These are phyloP conservation scores for Drosera capensis DNA, from an alignment of 148 eudicot species.

Conservation along the genomic window DNA sequence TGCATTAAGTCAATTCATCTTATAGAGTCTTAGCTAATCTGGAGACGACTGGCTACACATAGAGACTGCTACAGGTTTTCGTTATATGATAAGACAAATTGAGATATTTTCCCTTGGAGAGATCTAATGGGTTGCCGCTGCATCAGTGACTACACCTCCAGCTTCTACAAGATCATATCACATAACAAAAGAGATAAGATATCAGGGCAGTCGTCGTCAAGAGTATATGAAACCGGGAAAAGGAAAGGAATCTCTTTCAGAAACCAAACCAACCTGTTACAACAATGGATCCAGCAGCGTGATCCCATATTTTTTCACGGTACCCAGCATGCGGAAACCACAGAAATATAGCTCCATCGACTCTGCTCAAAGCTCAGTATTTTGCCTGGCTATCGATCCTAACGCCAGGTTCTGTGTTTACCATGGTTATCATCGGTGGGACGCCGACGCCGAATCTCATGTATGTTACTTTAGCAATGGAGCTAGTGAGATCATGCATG, in stretches of 20 bases:
- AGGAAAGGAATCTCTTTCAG: not conserved
- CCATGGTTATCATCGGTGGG: not conserved
- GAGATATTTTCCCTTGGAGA: constrained; percentile 76
- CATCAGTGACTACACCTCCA: constrained; percentile 81
- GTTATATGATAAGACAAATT: too few species aligned
- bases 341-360: constrained; percentile 92
- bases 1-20: too few species aligned
- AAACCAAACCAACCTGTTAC: constrained; percentile 44
- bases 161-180: constrained; percentile 58
- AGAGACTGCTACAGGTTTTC: too few species aligned
- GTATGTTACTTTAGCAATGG: constrained; percentile 53
- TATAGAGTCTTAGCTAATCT: too few species aligned
- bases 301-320: constrained; percentile 97
- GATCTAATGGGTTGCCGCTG: constrained; percentile 88
- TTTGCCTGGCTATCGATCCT: constrained; percentile 98
- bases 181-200: not conserved
- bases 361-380: constrained; percentile 90
- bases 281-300: constrained; percentile 90
- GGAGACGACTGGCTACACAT: too few species aligned
- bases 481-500: constrained; percentile 57
- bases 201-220: not conserved
- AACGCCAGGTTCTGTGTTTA: constrained; percentile 71
- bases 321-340: constrained; percentile 91
- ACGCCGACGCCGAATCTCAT: not conserved
- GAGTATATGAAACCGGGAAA: too few species aligned